These are phyloP conservation scores for Hyaloscypha variabilis DNA, from an alignment of 495 filamentous ascomycete species.

Conservation along the genomic window DNA sequence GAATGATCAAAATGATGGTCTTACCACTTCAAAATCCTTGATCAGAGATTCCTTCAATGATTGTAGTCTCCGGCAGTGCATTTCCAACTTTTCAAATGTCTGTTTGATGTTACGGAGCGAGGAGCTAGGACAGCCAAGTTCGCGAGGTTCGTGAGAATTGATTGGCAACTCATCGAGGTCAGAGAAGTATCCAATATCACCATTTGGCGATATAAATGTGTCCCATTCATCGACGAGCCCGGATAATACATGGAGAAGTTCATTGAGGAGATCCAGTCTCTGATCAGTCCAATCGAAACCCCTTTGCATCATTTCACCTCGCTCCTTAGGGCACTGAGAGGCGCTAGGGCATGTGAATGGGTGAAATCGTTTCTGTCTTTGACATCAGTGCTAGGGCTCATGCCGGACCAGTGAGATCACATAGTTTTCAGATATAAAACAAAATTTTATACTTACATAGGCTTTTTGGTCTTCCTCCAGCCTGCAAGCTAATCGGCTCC, in stretches of 20 bases:
- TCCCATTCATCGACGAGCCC: conserved; percentile 1
- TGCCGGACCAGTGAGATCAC: background rate
- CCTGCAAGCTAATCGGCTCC: background rate
- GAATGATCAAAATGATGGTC: background rate
- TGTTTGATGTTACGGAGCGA: conserved; percentile 11
- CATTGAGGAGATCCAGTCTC: conserved; percentile 2
- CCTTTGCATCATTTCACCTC: conserved; percentile 5
- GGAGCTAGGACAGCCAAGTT: background rate
- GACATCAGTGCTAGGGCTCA: background rate
- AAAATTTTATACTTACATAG: conserved; percentile 6
- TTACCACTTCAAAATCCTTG: conserved; percentile 7
- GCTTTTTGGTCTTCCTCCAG: conserved; percentile 9
- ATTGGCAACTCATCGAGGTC: conserved; percentile 14
- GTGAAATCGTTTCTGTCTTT: conserved; percentile 4
- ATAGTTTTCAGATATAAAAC: background rate
- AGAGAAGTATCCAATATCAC: conserved; percentile 17
- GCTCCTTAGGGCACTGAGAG: conserved; percentile 2
- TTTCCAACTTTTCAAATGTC: conserved; percentile 10
- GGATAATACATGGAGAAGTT: conserved; percentile 9
- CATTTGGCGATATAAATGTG: conserved; percentile 3
- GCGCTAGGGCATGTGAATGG: conserved; percentile 8
- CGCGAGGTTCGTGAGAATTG: conserved; percentile 3
- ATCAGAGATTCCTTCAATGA: conserved; percentile 5
- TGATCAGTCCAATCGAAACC: conserved; percentile 8
- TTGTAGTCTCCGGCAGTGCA: background rate